These are phyloP conservation scores for Ziziphus jujuba DNA, from an alignment of 306 rosid genomes.

Conservation along the genomic window DNA sequence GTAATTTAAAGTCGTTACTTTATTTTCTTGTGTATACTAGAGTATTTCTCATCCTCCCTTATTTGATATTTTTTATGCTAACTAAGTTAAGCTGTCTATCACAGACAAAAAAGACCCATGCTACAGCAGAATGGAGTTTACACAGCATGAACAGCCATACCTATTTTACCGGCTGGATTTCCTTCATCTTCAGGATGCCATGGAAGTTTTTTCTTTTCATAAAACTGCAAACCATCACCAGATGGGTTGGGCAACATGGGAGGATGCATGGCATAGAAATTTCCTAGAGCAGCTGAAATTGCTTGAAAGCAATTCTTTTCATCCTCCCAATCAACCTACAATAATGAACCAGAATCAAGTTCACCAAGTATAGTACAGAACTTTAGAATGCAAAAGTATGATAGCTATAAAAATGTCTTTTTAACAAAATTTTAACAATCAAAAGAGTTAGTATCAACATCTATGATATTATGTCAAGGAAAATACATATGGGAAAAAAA, in stretches of 20 bases:
- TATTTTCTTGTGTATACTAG: no score
- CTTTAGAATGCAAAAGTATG: no score
- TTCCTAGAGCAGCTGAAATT: slow-evolving; percentile 82
- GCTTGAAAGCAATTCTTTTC: slow-evolving; percentile 74
- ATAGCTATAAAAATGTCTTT: no score
- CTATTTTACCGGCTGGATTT: slow-evolving; percentile 33
- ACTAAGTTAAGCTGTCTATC: background rate
- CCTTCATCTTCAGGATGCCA: slow-evolving; percentile 35
- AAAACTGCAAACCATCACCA: slow-evolving; percentile 64
- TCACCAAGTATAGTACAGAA: background rate
- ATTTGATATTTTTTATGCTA: no score
- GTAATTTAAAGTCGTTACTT: no score
- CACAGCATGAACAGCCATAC: slow-evolving; percentile 33
- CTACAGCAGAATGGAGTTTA: background rate
- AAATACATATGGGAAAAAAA: slow-evolving; percentile 18
- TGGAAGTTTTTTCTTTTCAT: slow-evolving; percentile 51
- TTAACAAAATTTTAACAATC: no score
- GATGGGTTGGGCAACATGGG: slow-evolving; percentile 88
- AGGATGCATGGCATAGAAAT: slow-evolving; percentile 92
- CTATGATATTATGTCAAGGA: background rate
- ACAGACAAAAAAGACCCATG: background rate
- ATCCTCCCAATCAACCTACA: slow-evolving; percentile 83
- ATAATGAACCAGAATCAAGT: slow-evolving; percentile 4
- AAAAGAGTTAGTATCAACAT: no score
- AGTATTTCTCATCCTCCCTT: no score